phyloP scores from a whole-genome alignment of 495 filamentous ascomycete genomes.

The Aspergillus kassunensis region DNA sequence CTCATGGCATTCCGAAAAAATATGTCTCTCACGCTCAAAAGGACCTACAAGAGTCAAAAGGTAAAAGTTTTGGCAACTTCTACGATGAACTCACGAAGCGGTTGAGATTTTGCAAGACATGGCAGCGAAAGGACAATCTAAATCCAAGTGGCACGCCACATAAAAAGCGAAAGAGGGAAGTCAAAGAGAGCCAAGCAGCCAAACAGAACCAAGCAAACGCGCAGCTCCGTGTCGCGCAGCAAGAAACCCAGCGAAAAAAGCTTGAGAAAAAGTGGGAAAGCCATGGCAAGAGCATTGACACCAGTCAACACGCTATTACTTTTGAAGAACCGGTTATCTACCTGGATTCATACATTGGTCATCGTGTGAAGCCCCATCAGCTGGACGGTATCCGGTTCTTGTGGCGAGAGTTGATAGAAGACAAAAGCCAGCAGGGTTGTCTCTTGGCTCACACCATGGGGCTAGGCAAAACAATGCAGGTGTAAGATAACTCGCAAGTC shows the following conservation, averaged over 20 bases:
- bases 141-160: slow-evolving; percentile 15
- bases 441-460: slow-evolving; percentile 92
- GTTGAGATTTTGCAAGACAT: slow-evolving; percentile 13
- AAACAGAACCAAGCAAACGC: slow-evolving; percentile 44
- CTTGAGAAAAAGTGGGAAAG: slow-evolving; percentile 41
- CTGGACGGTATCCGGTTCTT: slow-evolving; percentile 76
- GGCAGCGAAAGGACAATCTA: neutral
- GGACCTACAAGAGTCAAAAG: slow-evolving; percentile 16
- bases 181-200: slow-evolving; percentile 45
- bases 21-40: slow-evolving; percentile 17
- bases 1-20: slow-evolving; percentile 12
- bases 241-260: slow-evolving; percentile 46
- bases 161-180: slow-evolving; percentile 46
- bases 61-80: slow-evolving; percentile 17
- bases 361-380: slow-evolving; percentile 56
- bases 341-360: slow-evolving; percentile 45
- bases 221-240: slow-evolving; percentile 38
- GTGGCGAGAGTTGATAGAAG: slow-evolving; percentile 76
- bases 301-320: slow-evolving; percentile 59
- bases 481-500: slow-evolving; percentile 40
- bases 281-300: slow-evolving; percentile 36
- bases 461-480: slow-evolving; percentile 89
- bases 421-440: slow-evolving; percentile 61
- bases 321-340: slow-evolving; percentile 60
- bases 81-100: slow-evolving; percentile 22